Evolutionary conservation across 2,329 filamentous ascomycete genomes (phyloP).

Genomic region (Penicillium sp.): DNA sequence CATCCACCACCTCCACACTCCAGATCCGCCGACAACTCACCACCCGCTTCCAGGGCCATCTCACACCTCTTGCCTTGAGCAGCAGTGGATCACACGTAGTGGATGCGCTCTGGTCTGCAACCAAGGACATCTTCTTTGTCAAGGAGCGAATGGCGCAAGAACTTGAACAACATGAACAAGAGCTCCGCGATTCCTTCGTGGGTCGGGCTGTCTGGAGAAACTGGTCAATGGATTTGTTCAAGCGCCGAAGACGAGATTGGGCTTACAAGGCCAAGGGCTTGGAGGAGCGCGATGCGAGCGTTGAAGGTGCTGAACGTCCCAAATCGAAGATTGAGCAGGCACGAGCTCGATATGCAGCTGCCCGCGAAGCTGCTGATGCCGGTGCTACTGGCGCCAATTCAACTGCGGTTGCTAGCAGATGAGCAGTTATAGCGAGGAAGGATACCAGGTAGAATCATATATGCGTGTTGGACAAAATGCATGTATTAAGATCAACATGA

Average conservation of each 20-base stretch:
- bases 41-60: conserved; percentile 58
- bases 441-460: neutral
- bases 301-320: conserved; percentile 29
- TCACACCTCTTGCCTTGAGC: conserved; percentile 59
- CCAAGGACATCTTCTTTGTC: conserved; percentile 61
- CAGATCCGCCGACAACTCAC: conserved; percentile 62
- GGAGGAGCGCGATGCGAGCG: conserved; percentile 27
- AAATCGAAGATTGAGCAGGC: conserved; percentile 57
- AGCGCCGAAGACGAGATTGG: conserved; percentile 61
- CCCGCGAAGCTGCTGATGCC: conserved; percentile 30
- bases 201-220: conserved; percentile 69
- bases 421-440: neutral
- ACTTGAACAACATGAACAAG: conserved; percentile 56
- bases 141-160: conserved; percentile 65
- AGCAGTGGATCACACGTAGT: conserved; percentile 64
- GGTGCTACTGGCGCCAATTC: conserved; percentile 11
- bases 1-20: conserved; percentile 49
- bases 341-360: conserved; percentile 54
- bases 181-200: conserved; percentile 60
- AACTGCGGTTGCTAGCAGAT: conserved; percentile 4
- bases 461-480: conserved; percentile 1
- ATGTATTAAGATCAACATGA: conserved; percentile 9
- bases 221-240: conserved; percentile 70
- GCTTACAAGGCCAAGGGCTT: conserved; percentile 56
- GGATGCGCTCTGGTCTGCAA: conserved; percentile 63